phyloP scores from a whole-genome alignment of 257 asterid species.

The Petunia secreta region DNA sequence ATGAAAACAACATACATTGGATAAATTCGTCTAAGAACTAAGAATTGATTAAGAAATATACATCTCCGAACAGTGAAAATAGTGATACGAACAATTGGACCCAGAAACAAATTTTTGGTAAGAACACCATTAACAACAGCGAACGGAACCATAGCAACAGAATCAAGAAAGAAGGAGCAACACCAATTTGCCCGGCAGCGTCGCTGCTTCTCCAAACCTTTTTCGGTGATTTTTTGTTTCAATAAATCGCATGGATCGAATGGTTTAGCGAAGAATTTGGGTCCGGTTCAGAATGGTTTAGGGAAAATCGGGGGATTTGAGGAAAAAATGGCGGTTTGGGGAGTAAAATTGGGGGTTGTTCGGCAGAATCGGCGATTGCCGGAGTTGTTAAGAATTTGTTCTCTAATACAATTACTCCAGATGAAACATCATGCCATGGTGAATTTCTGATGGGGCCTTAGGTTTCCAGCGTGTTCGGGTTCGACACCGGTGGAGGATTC shows the following conservation, averaged over 20 bases:
- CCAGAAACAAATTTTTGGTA: too few relatives aligned
- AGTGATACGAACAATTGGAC: too few relatives aligned
- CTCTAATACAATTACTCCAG: conserved; percentile 58
- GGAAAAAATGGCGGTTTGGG: conserved; percentile 42
- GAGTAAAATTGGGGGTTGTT: conserved; percentile 36
- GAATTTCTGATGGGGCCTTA: conserved; percentile 85
- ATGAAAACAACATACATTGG: too few relatives aligned
- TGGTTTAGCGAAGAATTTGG: too few relatives aligned
- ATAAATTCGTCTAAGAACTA: too few relatives aligned
- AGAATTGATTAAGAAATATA: too few relatives aligned
- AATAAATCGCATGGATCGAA: conserved; percentile 49
- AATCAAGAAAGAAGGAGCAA: too few relatives aligned
- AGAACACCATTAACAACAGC: too few relatives aligned
- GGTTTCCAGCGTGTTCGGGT: conserved; percentile 53
- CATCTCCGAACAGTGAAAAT: too few relatives aligned
- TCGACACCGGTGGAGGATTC: conserved; percentile 32
- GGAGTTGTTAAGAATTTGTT: conserved; percentile 52
- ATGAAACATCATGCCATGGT: conserved; percentile 54
- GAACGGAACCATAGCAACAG: too few relatives aligned
- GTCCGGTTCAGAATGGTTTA: conserved; percentile 27
- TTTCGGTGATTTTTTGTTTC: conserved; percentile 71
- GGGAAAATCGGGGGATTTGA: conserved; percentile 30
- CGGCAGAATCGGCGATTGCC: conserved; percentile 46
- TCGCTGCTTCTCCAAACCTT: too few relatives aligned
- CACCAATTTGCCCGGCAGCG: too few relatives aligned